These are phyloP conservation scores for Aspergillus fructus DNA, from an alignment of 2,329 filamentous ascomycete species.

Conservation along the genomic window DNA sequence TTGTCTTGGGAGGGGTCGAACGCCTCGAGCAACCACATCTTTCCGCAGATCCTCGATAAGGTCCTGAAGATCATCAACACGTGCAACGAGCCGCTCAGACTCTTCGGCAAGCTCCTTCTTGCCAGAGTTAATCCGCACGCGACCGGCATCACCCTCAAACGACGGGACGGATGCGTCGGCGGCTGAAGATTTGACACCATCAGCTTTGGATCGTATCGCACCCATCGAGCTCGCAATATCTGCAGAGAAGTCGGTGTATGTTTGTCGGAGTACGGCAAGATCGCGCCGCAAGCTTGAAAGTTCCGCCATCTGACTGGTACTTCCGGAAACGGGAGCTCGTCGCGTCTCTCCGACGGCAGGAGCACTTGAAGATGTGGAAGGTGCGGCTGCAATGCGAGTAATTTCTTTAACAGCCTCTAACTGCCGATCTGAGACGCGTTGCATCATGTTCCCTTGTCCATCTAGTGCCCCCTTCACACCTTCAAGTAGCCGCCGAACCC, in stretches of 20 bases:
- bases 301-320: slow-evolving; percentile 68
- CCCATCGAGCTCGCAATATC: slow-evolving; percentile 88
- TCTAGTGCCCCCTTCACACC: slow-evolving; percentile 80
- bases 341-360: slow-evolving; percentile 25
- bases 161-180: slow-evolving; percentile 69
- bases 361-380: slow-evolving; percentile 31
- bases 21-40: slow-evolving; percentile 89
- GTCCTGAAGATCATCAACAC: slow-evolving; percentile 97
- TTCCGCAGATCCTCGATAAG: slow-evolving; percentile 94
- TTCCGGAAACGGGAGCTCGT: slow-evolving; percentile 35
- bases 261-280: slow-evolving; percentile 86
- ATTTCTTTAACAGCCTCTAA: slow-evolving; percentile 87
- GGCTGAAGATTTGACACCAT: slow-evolving; percentile 73
- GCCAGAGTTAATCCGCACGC: slow-evolving; percentile 78
- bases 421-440: slow-evolving; percentile 86
- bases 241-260: slow-evolving; percentile 85
- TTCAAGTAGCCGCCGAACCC: slow-evolving; percentile 78
- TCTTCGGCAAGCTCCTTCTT: slow-evolving; percentile 85
- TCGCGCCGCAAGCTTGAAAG: slow-evolving; percentile 82
- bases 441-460: slow-evolving; percentile 77
- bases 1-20: slow-evolving; percentile 85
- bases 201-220: slow-evolving; percentile 76
- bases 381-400: slow-evolving; percentile 60
- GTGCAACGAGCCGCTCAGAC: slow-evolving; percentile 83
- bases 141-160: slow-evolving; percentile 74